These are phyloP conservation scores for Lodderomyces beijingensis DNA, from an alignment of 1,139 yeast genomes.

Conservation along the genomic window DNA sequence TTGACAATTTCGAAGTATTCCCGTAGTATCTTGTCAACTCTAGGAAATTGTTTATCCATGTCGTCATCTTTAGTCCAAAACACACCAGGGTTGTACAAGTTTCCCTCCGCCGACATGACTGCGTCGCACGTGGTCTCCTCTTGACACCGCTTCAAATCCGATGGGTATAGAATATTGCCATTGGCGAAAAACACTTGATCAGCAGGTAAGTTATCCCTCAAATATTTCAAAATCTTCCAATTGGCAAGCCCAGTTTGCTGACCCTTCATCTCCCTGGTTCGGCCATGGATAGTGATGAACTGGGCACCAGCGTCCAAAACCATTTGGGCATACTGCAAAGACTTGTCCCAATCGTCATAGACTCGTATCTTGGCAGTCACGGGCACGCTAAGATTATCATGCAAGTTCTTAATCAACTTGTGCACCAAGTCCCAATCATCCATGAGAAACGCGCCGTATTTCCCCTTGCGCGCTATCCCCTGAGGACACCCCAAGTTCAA, in stretches of 20 bases:
- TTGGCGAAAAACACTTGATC: slow-evolving; percentile 91
- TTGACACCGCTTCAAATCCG: slow-evolving; percentile 68
- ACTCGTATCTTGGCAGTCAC: slow-evolving; percentile 96
- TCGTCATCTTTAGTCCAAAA: slow-evolving; percentile 58
- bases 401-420: slow-evolving; percentile 66
- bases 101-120: slow-evolving; percentile 97
- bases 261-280: slow-evolving; percentile 97
- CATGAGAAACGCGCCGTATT: slow-evolving; percentile 93
- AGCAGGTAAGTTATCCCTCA: slow-evolving; percentile 73
- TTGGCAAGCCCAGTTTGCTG: slow-evolving; percentile 93
- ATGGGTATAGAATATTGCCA: slow-evolving; percentile 85
- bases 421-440: slow-evolving; percentile 91
- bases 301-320: slow-evolving; percentile 95
- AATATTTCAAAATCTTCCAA: slow-evolving; percentile 73
- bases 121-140: slow-evolving; percentile 72
- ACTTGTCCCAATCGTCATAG: slow-evolving; percentile 79
- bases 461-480: slow-evolving; percentile 92
- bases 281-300: slow-evolving; percentile 89
- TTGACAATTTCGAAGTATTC: slow-evolving; percentile 88
- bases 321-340: slow-evolving; percentile 83
- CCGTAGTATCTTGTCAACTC: slow-evolving; percentile 77
- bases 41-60: slow-evolving; percentile 67
- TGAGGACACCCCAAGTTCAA: slow-evolving; percentile 96
- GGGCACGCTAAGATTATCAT: slow-evolving; percentile 71
- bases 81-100: slow-evolving; percentile 88